Base-by-base conservation (phyloP, 164 flowering plant species). In the Chimonanthus salicifolius region DNA sequence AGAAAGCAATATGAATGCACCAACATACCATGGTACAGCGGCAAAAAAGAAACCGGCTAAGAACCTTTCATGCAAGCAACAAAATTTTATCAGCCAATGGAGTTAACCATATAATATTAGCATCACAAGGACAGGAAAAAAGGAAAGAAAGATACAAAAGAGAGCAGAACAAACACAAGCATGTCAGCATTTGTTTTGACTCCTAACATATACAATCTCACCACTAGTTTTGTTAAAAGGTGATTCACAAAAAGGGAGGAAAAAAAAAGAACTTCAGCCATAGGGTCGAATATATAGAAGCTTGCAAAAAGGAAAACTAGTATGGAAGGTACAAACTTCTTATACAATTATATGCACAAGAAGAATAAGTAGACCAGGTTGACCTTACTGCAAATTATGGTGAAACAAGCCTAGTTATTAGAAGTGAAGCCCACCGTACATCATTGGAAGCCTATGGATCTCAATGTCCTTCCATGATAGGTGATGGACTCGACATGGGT, bases 21-120 rank as follows among this genome's bases (percentile, higher is more conserved):
- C 98, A 74, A 91, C 18, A 64, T 91, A 93, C 98, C 98, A 93
- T 7, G 98, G 98, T 71, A 91, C 74, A 49, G 88, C 89, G 69
- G 89, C 93, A 75, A 86, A 73, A 72, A 91, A 83, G 89, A 93
- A 93, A 64, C 97, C 98, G 62, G 72, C 49, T 13, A 93, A 77
- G 77, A 91, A 93, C 92, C 97, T 92, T 50, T 65, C 50, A 81
- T 50, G 16, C 21, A 63, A 63, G 6, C 7, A 63, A 63, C 20
- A 18, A 63, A 66, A 7, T 10, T 54, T 10, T 43, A 33, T 66
- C 48, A 66, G 68, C 48, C 60, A 54, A 13, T 33, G 11, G 48
- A 4, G n/a, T 44, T 66, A 47, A 66, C 47, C 47, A 66, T 47
- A 43, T 33, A 66, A 16, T 66, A 6, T 7, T 48, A 66, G 45